Evolutionary conservation across 2,329 filamentous ascomycete species (phyloP), one percentile per base, ranked within the genome.

Genomic region (Arthrobotrys megalospora): DNA sequence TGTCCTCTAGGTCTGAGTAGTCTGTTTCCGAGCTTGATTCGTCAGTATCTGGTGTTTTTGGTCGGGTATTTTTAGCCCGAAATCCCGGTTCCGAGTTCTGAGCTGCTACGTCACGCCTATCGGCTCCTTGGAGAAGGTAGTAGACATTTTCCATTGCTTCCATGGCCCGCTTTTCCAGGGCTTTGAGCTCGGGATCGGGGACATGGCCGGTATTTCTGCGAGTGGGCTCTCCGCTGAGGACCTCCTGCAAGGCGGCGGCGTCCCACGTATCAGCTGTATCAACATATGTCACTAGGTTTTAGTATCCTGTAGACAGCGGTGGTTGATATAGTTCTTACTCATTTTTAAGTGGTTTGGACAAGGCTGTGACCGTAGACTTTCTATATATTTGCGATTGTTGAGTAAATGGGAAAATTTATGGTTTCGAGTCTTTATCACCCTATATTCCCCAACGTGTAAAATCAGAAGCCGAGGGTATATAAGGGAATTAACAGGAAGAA

Each of bases 81-180:
- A 43, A 19, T 43, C 36, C 55, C 36, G n/a, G 4, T 11, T 60
- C 34, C 4, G 21, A 12, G 14, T 60, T 43, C n/a, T 32, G 7
- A 8, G 19, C 28, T 1, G 14, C 55, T 8, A 16, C 36, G 10
- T 60, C 34, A n/a, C 55, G 55, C 6, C 11, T n/a, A 14, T 77
- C 50, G 16, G 73, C 58, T 53, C 53, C 73, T 19, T 58, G 6
- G 11, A 70, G 41, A 52, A 77, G 14, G 14, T 47, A 32, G 38
- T 66, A 55, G 6, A 77, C 73, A 21, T 28, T 71, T 52, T 38
- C n/a, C 66, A 77, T 71, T 3, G 73, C 73, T n/a, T 66, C 66
- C 12, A 66, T 48, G 1, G 73, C 66, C 16, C 52, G n/a, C 28
- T 34, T 58, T 43, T 77, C 66, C 0, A 77, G 65, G 0, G 50